Evolutionary conservation across 139 green algal species (phyloP), one percentile per base, ranked within the genome.

Genomic region (Chlamydomonas incerta): DNA sequence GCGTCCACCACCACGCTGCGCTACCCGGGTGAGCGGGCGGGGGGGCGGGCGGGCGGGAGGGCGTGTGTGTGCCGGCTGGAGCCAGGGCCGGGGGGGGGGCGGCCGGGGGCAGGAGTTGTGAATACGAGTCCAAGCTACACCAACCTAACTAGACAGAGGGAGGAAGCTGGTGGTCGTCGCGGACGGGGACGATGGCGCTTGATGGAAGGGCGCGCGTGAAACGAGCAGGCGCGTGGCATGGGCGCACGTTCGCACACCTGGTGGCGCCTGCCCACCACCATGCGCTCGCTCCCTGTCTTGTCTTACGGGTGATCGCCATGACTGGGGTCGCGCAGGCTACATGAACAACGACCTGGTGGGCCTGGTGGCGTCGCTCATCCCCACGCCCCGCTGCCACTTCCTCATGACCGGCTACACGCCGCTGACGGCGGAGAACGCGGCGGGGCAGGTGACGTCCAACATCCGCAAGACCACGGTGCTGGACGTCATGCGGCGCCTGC

Each of bases 271-370:
- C 18, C 15, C 15, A 17, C 52, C 52, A 58, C 18, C 52, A 58
- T 14, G 69, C 34, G 57, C 57, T 3, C 31, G 31, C 57, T 72
- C 62, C 41, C 15, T 23, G n/a, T n/a, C n/a, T n/a, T n/a, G n/a
- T n/a, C n/a, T n/a, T n/a, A n/a, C n/a, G n/a, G 52, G 13, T 58
- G 52, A 58, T 58, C 15, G 52, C 52, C 52, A 11, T 58, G 52
- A 58, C 15, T 15, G 52, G 52, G 11, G 52, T 58, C 52, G 50
- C 47, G 47, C 63, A 95, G 97, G 97, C 34, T 99, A 99, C 94
- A 99, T 99, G 97, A 99, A 99, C 93, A 99, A 99, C 90, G 98
- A 99, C 91, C 89, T 99, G 68, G 95, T 98, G 60, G 97, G 97
- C 0, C 88, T 99, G 65, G 91, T 99, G 34, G 97, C 98, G 1